Conservation (phyloP, 2,329 filamentous ascomycete species). For the Pleurostoma richardsiae region DNA sequence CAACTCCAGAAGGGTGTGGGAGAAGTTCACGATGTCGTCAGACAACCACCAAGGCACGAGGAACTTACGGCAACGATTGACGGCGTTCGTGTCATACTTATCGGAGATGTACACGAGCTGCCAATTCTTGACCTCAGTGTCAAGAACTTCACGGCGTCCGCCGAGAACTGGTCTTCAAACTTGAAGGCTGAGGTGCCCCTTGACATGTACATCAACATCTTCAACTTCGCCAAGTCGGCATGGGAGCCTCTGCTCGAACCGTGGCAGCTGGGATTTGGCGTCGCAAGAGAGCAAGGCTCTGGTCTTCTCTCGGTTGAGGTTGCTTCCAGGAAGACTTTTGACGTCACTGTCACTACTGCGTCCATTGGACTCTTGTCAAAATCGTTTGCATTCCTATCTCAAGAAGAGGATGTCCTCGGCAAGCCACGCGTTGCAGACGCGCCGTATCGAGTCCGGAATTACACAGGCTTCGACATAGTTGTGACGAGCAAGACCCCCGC, state of each 20-base stretch:
- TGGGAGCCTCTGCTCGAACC: slow-evolving; percentile 97
- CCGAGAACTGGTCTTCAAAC: slow-evolving; percentile 85
- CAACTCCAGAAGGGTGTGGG: slow-evolving; percentile 6
- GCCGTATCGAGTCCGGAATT: slow-evolving; percentile 89
- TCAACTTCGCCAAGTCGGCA: slow-evolving; percentile 97
- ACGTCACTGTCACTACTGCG: slow-evolving; percentile 87
- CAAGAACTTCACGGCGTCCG: slow-evolving; percentile 79
- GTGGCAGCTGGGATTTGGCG: slow-evolving; percentile 89
- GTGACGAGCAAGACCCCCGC: slow-evolving; percentile 71
- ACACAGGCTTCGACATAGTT: slow-evolving; percentile 87
- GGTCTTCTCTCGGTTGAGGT: slow-evolving; percentile 79
- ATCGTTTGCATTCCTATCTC: slow-evolving; percentile 83
- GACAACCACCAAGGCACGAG: slow-evolving; percentile 46
- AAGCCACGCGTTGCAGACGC: slow-evolving; percentile 90
- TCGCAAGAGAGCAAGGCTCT: slow-evolving; percentile 71
- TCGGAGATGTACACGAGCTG: slow-evolving; percentile 92
- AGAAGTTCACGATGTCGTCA: slow-evolving; percentile 24
- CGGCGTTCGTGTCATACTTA: slow-evolving; percentile 86
- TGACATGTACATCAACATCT: slow-evolving; percentile 92
- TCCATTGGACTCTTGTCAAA: slow-evolving; percentile 92
- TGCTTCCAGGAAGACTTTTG: slow-evolving; percentile 83
- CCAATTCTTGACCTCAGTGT: slow-evolving; percentile 92
- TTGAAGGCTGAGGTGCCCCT: slow-evolving; percentile 86
- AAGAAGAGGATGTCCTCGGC: slow-evolving; percentile 84
- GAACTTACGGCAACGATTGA: slow-evolving; percentile 82